A percentile compares a stretch with the other conserved stretches of the same genome.
Evolutionary conservation across 2,329 filamentous ascomycete species (phyloP).

Genomic region (Neospermospora avenae): DNA sequence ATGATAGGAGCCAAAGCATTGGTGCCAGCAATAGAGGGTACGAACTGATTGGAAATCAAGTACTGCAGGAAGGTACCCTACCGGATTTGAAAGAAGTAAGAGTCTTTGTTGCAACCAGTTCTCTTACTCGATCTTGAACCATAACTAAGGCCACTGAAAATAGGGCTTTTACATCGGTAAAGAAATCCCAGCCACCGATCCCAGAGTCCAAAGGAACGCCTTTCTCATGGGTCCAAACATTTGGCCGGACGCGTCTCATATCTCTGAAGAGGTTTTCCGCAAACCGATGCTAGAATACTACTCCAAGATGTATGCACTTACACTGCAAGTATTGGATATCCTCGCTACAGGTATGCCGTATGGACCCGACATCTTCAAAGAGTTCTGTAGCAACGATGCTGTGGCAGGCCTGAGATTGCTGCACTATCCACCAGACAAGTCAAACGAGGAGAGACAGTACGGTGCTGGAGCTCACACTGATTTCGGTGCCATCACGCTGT

Average conservation of each 20-base stretch:
- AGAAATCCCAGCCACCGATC: constrained; percentile 42
- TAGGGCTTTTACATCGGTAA: constrained; percentile 40
- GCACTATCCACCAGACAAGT: constrained; percentile 46
- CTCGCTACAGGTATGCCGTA: constrained; percentile 43
- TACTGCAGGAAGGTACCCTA: constrained; percentile 41
- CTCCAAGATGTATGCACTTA: constrained; percentile 36
- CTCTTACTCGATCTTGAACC: neutral
- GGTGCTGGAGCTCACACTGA: constrained; percentile 48
- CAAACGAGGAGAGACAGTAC: constrained; percentile 25
- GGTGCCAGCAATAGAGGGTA: constrained; percentile 46
- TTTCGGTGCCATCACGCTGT: constrained; percentile 51
- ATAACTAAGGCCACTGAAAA: neutral
- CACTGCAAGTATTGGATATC: constrained; percentile 39
- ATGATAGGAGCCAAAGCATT: constrained; percentile 38
- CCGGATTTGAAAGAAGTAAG: constrained; percentile 45
- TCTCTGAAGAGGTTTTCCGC: constrained; percentile 39
- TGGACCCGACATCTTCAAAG: constrained; percentile 42
- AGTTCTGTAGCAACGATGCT: constrained; percentile 41
- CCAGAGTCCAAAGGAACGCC: constrained; percentile 30
- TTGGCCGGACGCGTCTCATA: constrained; percentile 37
- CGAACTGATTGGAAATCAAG: constrained; percentile 45
- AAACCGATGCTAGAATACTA: constrained; percentile 43
- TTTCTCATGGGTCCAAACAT: constrained; percentile 43
- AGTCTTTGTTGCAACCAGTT: neutral
- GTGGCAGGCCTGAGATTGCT: constrained; percentile 44